Evolutionary conservation across 73 alveolate genomes (phyloP).

Genomic region (Symbiodinium natans): DNA sequence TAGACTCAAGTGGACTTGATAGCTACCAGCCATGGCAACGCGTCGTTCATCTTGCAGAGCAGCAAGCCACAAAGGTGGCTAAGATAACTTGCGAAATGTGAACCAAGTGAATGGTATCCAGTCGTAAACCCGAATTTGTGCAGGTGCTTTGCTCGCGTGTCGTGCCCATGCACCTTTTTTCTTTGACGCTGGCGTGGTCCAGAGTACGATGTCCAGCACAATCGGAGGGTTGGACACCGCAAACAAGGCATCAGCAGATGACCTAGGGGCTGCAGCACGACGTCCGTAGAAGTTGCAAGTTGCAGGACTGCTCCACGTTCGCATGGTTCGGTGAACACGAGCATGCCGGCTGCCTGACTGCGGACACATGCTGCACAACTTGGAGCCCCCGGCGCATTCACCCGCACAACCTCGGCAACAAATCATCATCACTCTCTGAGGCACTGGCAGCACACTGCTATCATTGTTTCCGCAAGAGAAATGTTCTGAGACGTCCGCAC

Average conservation of each 20-base stretch:
- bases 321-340: not conserved
- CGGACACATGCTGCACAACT: not conserved
- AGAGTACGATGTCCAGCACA: slow-evolving; percentile 10
- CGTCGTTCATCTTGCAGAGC: not conserved
- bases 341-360: not conserved
- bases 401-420: not conserved
- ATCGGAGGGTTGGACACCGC: slow-evolving; percentile 65
- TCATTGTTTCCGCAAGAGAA: not conserved
- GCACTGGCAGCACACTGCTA: too few species aligned
- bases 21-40: not conserved
- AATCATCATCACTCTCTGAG: too few species aligned
- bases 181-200: not conserved
- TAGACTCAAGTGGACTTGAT: too few species aligned
- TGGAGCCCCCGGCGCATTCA: not conserved
- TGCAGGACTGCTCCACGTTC: not conserved
- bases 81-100: too few species aligned
- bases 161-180: not conserved
- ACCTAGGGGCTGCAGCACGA: slow-evolving; percentile 14
- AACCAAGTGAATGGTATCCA: not conserved
- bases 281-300: too few species aligned
- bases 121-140: not conserved
- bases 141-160: too few species aligned
- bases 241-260: slow-evolving; percentile 79
- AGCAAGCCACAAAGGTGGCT: not conserved
- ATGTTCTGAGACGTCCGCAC: not conserved